Evolutionary conservation across 2,329 filamentous ascomycete genomes (phyloP).

Genomic region (Lizonia empirigonia): DNA sequence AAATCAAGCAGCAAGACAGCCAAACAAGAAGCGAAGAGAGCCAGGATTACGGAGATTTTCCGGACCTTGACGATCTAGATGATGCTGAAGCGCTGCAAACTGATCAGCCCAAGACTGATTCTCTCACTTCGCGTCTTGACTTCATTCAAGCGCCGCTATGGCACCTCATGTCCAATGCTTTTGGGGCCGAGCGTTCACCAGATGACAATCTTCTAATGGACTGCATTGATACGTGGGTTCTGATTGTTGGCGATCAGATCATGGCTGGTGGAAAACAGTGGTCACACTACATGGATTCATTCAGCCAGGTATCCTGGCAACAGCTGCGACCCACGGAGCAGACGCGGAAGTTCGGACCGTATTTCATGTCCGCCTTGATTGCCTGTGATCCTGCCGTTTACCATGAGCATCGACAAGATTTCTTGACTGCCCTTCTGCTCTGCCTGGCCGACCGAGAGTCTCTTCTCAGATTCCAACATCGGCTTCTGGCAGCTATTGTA

Average conservation of each 20-base stretch:
- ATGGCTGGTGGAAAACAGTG: conserved; percentile 55
- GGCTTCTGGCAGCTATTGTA: conserved; percentile 60
- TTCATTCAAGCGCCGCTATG: conserved; percentile 57
- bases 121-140: conserved; percentile 36
- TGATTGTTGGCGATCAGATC: conserved; percentile 56
- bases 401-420: conserved; percentile 53
- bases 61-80: conserved; percentile 57
- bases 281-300: conserved; percentile 62
- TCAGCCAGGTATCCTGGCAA: conserved; percentile 58
- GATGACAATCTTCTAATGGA: conserved; percentile 60
- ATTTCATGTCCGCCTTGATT: conserved; percentile 51
- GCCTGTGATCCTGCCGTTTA: conserved; percentile 50
- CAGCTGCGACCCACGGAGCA: conserved; percentile 55
- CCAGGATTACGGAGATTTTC: conserved; percentile 67
- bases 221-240: conserved; percentile 62
- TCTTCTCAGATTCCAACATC: conserved; percentile 65
- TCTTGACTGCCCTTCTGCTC: conserved; percentile 60
- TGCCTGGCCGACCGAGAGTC: conserved; percentile 65
- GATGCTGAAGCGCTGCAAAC: conserved; percentile 29
- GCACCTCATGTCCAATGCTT: conserved; percentile 64
- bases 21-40: conserved; percentile 61
- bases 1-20: conserved; percentile 31
- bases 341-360: conserved; percentile 52
- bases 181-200: conserved; percentile 61
- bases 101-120: background rate